Evolutionary conservation across 2,329 filamentous ascomycete species (phyloP), one percentile per base, ranked within the genome.

Genomic region (Pleoardoris graminearum): DNA sequence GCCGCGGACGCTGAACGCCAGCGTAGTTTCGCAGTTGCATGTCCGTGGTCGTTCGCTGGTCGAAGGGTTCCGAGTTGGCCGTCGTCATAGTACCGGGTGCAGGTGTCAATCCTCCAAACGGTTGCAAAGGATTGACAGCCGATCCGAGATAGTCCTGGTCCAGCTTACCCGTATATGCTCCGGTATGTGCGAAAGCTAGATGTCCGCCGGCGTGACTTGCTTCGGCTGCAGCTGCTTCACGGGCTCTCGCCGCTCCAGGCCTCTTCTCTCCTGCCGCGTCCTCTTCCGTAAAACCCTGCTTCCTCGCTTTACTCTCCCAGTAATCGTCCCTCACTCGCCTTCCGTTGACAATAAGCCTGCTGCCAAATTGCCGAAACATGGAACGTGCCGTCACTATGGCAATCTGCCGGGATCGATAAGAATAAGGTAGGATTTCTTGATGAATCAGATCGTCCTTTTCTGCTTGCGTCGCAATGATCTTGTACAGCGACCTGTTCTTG

Each of bases 321-420:
- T 99, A 99, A 72, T 99, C 94, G 75, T 99, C 94, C 44, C 94
- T 87, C 36, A 99, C 94, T 52, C 94, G 83, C 57, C 93, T 84
- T 29, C 94, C 94, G 66, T 92, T 90, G 30, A 89, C 85, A 59
- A 99, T 94, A 47, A 99, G 88, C 58, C 94, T 85, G 73, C 92
- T 97, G 43, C 94, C 94, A 73, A 99, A 99, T 73, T 99, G 94
- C 37, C 94, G 87, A 75, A 97, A 99, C 94, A 99, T 99, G 63
- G 93, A 97, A 59, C 91, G 86, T 25, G 94, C 94, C 0, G 94
- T 97, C 37, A 99, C 94, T 57, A 99, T 97, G 46, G 94, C 94
- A 63, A 99, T 99, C 75, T 99, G 94, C 45, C 94, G 86, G n/a
- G 94, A 99, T 38, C 94, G 86, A 73, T 99, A 99, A 3, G 93